Base-by-base conservation (phyloP, 2,329 filamentous ascomycete genomes). In the Colletotrichum australisinense region DNA sequence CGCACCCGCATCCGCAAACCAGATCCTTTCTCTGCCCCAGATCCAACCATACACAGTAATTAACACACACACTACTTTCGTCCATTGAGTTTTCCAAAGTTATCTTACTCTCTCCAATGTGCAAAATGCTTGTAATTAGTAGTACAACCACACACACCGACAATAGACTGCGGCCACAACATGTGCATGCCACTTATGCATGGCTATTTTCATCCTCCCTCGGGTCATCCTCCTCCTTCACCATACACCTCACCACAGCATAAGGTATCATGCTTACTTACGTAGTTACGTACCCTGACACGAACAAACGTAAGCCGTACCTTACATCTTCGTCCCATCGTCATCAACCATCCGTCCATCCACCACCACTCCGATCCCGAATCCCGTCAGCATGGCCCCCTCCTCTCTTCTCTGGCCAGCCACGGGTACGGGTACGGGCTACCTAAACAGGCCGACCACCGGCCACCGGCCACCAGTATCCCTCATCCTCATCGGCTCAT, bases 131-230 rank as follows among this genome's bases (percentile, higher is more conserved):
- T 42, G 38, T 42, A 42, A 42, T 42, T 42, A 42, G 38, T 35
- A 32, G 32, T 35, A 35, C 32, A 35, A 35, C 32, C 32, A 35
- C 52, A 55, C n/a, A 26, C 52, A 28, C n/a, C 12, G 52, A 16
- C 52, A 24, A 55, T n/a, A 24, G 42, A 49, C 42, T 49, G 19
- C 42, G 42, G 42, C 30, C 49, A 32, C 38, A n/a, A 28, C 28
- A 52, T 67, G 38, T 52, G 32, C 46, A 68, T 22, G 26, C 38
- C 19, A 24, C 67, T 55, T 26, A 70, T 66, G 62, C 63, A 62
- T 49, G 49, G 64, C 49, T 68, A 68, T 72, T 72, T 63, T 58
- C 52, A 58, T 62, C 38, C 11, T 11, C 35, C 35, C 35, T 59
- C 38, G 58, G 58, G 65, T 55, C 59, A 64, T 60, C 49, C 4